Evolutionary conservation across 2,329 filamentous ascomycete species (phyloP), one percentile per base, ranked within the genome.

Genomic region (Byssochlamys sp.): DNA sequence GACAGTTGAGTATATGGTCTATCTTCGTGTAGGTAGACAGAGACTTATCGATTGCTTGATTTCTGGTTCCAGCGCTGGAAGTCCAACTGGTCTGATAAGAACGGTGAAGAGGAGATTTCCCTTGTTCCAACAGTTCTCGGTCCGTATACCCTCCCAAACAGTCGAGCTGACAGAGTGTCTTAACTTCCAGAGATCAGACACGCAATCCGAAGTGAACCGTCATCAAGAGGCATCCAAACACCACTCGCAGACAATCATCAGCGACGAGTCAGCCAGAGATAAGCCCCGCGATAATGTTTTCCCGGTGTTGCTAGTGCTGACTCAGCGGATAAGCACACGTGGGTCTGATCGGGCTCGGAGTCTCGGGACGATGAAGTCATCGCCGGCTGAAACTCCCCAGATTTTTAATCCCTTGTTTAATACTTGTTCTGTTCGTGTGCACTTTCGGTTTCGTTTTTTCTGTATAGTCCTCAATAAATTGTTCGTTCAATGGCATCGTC

Each of bases 401-500:
- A 19, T 45, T 45, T 45, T 24, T 19, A 11, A 45, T 45, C 39
- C 39, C 39, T 45, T 45, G 35, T 7, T 45, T 3, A 12, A 33
- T 12, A 33, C 7, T n/a, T 45, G 19, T 45, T 39, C 1, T 4
- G 35, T 39, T n/a, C 39, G 9, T 45, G n/a, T 45, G 3, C 29
- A 10, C 9, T 39, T 45, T 45, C 39, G 4, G n/a, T n/a, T 39
- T 45, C 29, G 29, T 45, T 45, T 5, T 39, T 14, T 24, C 14
- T 45, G 14, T 45, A 45, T 45, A 24, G 14, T 45, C 39, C 19
- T 6, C 2, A 7, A 12, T 45, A 14, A n/a, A 45, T 4, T 14
- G 39, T 45, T 45, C 14, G 12, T 35, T 26, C 52, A 53, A 59
- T 61, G 61, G 57, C 53, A 24, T 24, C 55, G 33, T 59, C 55